phyloP scores from a whole-genome alignment of 176 grass and related monocot genomes.

The Elaeis guineensis region DNA sequence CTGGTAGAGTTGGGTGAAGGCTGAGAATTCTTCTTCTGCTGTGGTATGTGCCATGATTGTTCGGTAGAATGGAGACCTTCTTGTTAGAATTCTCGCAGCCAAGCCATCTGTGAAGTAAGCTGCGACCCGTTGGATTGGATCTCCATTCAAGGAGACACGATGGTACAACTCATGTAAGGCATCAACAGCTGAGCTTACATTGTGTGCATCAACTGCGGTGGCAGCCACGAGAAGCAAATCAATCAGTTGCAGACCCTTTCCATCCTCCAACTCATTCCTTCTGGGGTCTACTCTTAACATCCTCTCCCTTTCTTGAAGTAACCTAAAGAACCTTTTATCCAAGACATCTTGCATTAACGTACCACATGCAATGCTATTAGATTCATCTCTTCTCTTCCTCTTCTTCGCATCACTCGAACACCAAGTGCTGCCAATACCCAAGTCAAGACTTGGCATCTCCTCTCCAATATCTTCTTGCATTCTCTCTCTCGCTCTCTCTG shows the following conservation, averaged over 20 bases:
- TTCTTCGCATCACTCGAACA: not conserved
- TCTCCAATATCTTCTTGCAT: constrained; percentile 24
- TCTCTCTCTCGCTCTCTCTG: not conserved
- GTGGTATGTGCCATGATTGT: not conserved
- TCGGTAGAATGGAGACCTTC: not conserved
- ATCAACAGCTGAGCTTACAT: constrained; percentile 25
- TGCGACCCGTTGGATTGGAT: constrained; percentile 50
- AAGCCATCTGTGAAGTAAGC: constrained; percentile 57
- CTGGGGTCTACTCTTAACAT: constrained; percentile 3
- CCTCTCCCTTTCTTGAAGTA: constrained; percentile 37
- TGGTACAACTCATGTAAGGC: constrained; percentile 49
- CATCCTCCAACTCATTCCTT: not conserved
- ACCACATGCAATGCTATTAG: not conserved
- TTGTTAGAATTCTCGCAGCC: constrained; percentile 24
- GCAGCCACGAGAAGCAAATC: constrained; percentile 40
- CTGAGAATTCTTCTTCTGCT: constrained; percentile 34
- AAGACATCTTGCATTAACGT: not conserved
- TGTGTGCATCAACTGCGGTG: constrained; percentile 21
- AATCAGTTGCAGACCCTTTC: constrained; percentile 21
- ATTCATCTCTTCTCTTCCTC: constrained; percentile 6
- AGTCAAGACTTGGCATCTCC: constrained; percentile 46
- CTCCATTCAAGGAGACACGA: constrained; percentile 26
- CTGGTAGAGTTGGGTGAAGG: constrained; percentile 66
- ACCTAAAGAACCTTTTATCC: constrained; percentile 18
- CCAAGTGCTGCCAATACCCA: constrained; percentile 21